Evolutionary conservation across 768 basidiomycete genomes (phyloP), one percentile per base, ranked within the genome.

Genomic region (Kwoniella bestiolae): DNA sequence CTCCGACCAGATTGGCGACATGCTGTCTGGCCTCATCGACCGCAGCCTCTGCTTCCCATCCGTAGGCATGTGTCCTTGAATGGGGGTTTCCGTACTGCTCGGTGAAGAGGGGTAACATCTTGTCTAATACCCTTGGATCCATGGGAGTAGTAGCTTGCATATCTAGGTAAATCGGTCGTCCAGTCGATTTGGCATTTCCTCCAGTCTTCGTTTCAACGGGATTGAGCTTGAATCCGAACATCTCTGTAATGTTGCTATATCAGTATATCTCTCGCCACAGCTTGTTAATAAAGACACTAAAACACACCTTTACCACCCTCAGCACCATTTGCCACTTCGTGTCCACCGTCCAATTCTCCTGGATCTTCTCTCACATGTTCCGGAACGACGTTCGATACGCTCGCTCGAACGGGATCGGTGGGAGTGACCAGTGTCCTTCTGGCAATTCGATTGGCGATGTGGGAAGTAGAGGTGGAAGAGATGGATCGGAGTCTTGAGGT

Each of bases 111-210:
- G 96, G 96, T 26, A 99, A 84, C 95, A 98, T 99, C 18, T 90
- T 89, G 82, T 98, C 96, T 62, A 98, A 85, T 4, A 98, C 96
- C 63, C 96, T 88, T 29, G 96, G 96, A 80, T 99, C 96, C 60
- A 96, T 88, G 21, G 96, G 96, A 26, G 96, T 98, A 2, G 96
- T 99, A 5, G 96, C 96, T 87, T 96, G 94, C 91, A 95, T 91
- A 82, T 99, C 96, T 52, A 99, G 87, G 82, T 99, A 99, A 69
- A 99, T 97, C 18, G 96, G 94, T 31, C 93, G 86, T 35, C 78
- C 73, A 26, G 73, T 67, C 7, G 65, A 71, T 60, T 77, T 80
- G n/a, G 75, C 73, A 26, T 77, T 69, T 1, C 74, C 76, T 6
- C 79, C 78, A 0, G 76, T 78, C 45, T 75, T 74, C n/a, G 78